phyloP scores from a whole-genome alignment of 164 flowering plant genomes.

The Chloranthus sessilifolius region DNA sequence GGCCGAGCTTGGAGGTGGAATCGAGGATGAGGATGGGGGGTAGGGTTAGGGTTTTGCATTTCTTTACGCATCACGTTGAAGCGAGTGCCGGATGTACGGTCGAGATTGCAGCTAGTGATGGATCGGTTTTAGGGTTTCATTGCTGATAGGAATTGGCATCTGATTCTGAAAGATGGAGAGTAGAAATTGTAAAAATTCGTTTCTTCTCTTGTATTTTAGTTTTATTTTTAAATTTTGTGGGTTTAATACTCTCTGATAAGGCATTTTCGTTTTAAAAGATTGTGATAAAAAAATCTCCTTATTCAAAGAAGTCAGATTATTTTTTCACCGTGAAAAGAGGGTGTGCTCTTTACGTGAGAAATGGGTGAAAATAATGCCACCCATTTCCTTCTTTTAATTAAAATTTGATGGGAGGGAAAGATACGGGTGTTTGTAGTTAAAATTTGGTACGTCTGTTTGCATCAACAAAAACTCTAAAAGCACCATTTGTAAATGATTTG shows the following conservation, averaged over 20 bases:
- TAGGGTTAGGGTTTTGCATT: conserved; percentile 63
- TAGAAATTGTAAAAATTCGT: no score
- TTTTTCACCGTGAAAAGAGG: no score
- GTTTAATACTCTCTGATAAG: background rate
- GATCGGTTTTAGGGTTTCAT: conserved; percentile 76
- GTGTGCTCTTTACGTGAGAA: no score
- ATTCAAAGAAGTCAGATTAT: background rate
- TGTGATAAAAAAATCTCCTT: background rate
- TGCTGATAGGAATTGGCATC: conserved; percentile 28
- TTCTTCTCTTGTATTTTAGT: no score
- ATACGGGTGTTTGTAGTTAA: no score
- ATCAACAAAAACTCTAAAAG: no score
- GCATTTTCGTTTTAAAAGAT: background rate
- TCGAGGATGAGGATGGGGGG: conserved; percentile 73
- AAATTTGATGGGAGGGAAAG: no score
- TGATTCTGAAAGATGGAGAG: no score
- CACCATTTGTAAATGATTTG: no score
- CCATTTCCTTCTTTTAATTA: no score
- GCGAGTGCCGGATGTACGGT: conserved; percentile 45
- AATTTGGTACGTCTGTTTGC: no score
- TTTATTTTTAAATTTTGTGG: background rate
- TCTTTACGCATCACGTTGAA: conserved; percentile 76
- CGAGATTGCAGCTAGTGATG: conserved; percentile 52
- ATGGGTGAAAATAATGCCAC: no score
- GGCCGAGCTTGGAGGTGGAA: conserved; percentile 67